Evolutionary conservation across 2,329 filamentous ascomycete species (phyloP), one percentile per base, ranked within the genome.

Genomic region (Phialemonium atrogriseum): DNA sequence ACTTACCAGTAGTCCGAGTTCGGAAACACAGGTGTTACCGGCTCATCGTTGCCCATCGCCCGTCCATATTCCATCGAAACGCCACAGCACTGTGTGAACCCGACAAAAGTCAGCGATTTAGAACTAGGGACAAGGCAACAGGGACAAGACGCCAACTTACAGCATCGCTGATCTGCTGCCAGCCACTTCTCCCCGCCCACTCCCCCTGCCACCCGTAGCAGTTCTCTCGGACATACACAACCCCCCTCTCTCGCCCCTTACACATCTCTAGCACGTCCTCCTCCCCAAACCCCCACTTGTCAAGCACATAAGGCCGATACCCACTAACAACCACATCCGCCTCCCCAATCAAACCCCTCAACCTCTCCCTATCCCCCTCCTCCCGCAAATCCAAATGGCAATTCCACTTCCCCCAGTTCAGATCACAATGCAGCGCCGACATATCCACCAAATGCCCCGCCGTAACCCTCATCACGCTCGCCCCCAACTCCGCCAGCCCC

Each of bases 141-240:
- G n/a, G n/a, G n/a, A n/a, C n/a, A n/a, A n/a, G n/a, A n/a, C n/a
- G n/a, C n/a, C n/a, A n/a, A n/a, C n/a, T n/a, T n/a, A n/a, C n/a
- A n/a, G 62, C 60, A 43, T 72, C 66, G 18, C 56, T 60, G 33
- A 72, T 69, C 43, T 69, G 66, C 47, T 73, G 68, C 67, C 67
- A 73, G 1, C 68, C 68, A 22, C 53, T 61, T 4, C 67, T 50
- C 18, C 59, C 48, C 7, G 50, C 46, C 60, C 61, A 66, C 0
- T 62, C 61, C 0, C 67, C 68, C 30, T 68, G 42, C 55, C 59
- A 70, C 1, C 69, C 68, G 37, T 70, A 73, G 44, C 66, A 71
- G 40, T 72, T 70, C 49, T 70, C 68, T 4, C 60, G 49, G 4
- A 64, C 59, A 26, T 67, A 59, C 12, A 72, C 54, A 14, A 70